phyloP scores from a whole-genome alignment of 805 yeast species.

The Myxozyma melibiosi region DNA sequence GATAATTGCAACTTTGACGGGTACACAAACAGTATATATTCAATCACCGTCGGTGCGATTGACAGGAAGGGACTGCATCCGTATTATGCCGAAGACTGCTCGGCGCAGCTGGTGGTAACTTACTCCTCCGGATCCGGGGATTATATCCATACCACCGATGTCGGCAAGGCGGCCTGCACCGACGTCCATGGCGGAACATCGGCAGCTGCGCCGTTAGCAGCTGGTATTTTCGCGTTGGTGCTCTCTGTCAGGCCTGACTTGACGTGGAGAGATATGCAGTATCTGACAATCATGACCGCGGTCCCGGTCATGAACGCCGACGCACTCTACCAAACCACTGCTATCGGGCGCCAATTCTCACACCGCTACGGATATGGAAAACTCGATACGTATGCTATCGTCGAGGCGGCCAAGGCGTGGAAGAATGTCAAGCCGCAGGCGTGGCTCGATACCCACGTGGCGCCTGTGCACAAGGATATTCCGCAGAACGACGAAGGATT shows the following conservation, averaged over 20 bases:
- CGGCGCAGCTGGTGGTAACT: slow-evolving; percentile 92
- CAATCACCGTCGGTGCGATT: slow-evolving; percentile 92
- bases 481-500: slow-evolving; percentile 38
- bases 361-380: slow-evolving; percentile 92
- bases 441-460: slow-evolving; percentile 61
- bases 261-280: slow-evolving; percentile 96
- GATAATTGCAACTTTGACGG: slow-evolving; percentile 98
- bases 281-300: slow-evolving; percentile 72
- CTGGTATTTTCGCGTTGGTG: slow-evolving; percentile 87
- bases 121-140: slow-evolving; percentile 91
- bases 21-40: slow-evolving; percentile 91
- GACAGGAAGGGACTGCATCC: slow-evolving; percentile 89
- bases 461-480: slow-evolving; percentile 41
- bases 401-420: slow-evolving; percentile 73
- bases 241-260: slow-evolving; percentile 81
- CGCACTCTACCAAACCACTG: slow-evolving; percentile 73
- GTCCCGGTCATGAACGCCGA: slow-evolving; percentile 67
- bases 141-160: slow-evolving; percentile 75
- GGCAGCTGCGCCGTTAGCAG: slow-evolving; percentile 98
- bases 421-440: slow-evolving; percentile 88
- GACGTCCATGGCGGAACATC: slow-evolving; percentile 91
- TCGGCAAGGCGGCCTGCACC: slow-evolving; percentile 65
- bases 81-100: slow-evolving; percentile 84
- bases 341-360: slow-evolving; percentile 69
- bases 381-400: slow-evolving; percentile 77